Percentiles rank a stretch among this genome's conserved stretches.
phyloP scores from a whole-genome alignment of 192 early-diverging fungal genomes.

The Polychytrium aggregatum region DNA sequence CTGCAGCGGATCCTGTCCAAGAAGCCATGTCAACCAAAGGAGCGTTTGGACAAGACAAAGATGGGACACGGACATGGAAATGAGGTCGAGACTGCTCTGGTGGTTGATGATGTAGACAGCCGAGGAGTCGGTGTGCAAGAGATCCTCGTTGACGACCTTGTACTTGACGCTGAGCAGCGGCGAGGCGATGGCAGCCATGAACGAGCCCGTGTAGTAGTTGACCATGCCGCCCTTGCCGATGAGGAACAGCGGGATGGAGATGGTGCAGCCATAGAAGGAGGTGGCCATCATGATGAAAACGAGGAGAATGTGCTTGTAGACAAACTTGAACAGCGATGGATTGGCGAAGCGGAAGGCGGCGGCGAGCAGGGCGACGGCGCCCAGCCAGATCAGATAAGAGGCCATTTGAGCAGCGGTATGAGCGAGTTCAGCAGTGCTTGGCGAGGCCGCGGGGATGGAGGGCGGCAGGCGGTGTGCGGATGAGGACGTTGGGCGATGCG shows the following conservation, averaged over 20 bases:
- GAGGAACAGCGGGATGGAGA: slow-evolving; percentile 40
- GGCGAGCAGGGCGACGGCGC: neutral
- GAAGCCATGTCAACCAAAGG: neutral
- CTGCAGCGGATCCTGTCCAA: neutral
- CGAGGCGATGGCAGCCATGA: slow-evolving; percentile 38
- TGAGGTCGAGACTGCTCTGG: slow-evolving; percentile 67
- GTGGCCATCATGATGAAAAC: slow-evolving; percentile 20
- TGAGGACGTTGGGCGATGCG: too few species aligned
- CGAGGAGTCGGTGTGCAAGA: slow-evolving; percentile 7
- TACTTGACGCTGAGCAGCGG: slow-evolving; percentile 38
- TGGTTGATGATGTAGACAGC: slow-evolving; percentile 50
- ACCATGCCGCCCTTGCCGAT: slow-evolving; percentile 42
- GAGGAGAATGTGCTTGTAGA: slow-evolving; percentile 8
- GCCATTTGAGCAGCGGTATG: too few species aligned
- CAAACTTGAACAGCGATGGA: slow-evolving; percentile 7
- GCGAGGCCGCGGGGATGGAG: too few species aligned
- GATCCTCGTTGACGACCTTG: slow-evolving; percentile 12
- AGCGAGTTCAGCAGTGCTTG: too few species aligned
- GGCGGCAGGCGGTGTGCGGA: too few species aligned
- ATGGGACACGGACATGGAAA: slow-evolving; percentile 12
- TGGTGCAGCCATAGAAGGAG: slow-evolving; percentile 37
- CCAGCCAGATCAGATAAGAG: neutral
- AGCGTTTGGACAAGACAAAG: neutral
- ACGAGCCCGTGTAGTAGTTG: slow-evolving; percentile 51
- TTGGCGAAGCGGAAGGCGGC: slow-evolving; percentile 2